Evolutionary conservation across 306 rosid genomes (phyloP), one percentile per base, ranked within the genome.

Genomic region (Prinsepia uniflora): DNA sequence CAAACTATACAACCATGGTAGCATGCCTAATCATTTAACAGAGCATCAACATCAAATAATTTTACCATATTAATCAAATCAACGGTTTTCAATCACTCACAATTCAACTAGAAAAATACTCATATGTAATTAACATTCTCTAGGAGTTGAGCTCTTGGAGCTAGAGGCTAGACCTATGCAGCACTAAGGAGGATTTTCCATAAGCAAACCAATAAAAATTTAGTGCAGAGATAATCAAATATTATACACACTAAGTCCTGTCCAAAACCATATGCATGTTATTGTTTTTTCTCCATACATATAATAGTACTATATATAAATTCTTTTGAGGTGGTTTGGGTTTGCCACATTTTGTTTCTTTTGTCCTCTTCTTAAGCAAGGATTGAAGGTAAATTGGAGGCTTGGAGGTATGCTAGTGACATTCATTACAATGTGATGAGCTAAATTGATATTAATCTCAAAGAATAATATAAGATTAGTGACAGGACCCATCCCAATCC

Each of bases 1-100:
- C 49, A 6, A 44, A n/a, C 8, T n/a, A 10, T 57, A 46, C 42
- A 66, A 48, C 45, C 70, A 74, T 75, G 79, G 72, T 47, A 74
- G 72, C 74, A 70, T 53, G 42, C 74, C 70, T 67, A 84, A 75
- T 57, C 56, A 3, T 39, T 49, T 55, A 67, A 65, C 18, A 58
- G 42, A 58, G 15, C 40, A 56, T 56, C 40, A 39, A 56, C 36
- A 22, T 56, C 6, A 56, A 12, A 20, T 4, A 22, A 14, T 34
- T 30, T 68, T 52, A 52, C n/a, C 62, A 68, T 18, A 53, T 68
- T 30, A 46, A 12, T 30, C 3, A 11, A 68, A 42, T 19, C 62
- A 12, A 68, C 63, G 5, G 20, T 52, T 68, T 12, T 39, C 40
- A 1, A 39, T 53, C 36, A 18, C 6, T 42, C 24, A 68, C 17